phyloP scores from a whole-genome alignment of 441 rosid species.

The Euphorbia corollata region DNA sequence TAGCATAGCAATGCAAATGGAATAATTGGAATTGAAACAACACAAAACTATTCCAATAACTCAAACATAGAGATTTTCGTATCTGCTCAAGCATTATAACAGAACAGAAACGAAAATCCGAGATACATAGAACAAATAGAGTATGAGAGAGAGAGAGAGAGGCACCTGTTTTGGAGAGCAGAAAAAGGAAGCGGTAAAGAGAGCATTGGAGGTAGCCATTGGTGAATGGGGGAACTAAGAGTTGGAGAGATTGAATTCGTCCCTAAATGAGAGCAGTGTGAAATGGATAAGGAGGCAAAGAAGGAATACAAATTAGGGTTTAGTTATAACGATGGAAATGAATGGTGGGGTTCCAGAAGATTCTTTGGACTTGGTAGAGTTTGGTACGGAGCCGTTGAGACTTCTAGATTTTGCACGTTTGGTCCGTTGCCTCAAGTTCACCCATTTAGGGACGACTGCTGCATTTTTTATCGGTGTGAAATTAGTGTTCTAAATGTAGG shows the following conservation, averaged over 20 bases:
- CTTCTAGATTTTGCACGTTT: background rate
- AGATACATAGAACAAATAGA: background rate
- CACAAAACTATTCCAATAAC: no score
- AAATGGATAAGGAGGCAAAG: conserved; percentile 26
- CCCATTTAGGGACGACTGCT: no score
- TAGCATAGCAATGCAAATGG: background rate
- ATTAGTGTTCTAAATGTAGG: no score
- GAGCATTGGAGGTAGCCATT: conserved; percentile 81
- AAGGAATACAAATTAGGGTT: conserved; percentile 30
- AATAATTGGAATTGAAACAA: background rate
- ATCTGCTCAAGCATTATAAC: background rate
- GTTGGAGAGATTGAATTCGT: conserved; percentile 1
- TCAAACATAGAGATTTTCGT: background rate
- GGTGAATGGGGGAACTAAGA: background rate
- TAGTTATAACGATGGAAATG: conserved; percentile 20
- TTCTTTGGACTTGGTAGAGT: conserved; percentile 33
- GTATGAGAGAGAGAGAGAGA: background rate
- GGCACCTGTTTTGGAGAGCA: conserved; percentile 74
- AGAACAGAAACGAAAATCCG: background rate
- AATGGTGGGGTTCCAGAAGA: conserved; percentile 51
- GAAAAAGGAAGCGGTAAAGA: conserved; percentile 59
- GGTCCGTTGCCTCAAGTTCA: no score
- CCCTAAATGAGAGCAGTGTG: conserved; percentile 13
- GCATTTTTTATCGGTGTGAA: no score
- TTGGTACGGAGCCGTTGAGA: conserved; percentile 18